Base-by-base conservation (phyloP, 2,329 filamentous ascomycete genomes). In the Xylariales sp. region DNA sequence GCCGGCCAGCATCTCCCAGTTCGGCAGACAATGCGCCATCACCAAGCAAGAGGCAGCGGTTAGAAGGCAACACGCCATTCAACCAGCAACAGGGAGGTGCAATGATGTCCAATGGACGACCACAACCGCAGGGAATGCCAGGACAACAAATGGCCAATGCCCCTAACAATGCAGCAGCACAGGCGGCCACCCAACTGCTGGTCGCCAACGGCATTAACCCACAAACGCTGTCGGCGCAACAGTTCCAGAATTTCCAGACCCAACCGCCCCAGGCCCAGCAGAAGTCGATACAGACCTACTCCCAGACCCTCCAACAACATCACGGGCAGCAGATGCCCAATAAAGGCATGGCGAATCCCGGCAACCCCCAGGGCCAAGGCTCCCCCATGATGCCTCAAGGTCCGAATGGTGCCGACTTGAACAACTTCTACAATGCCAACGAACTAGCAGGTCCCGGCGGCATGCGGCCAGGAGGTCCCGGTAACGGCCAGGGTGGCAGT, bases 11-110 rank as follows among this genome's bases (percentile, higher is more conserved):
- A 44, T 95, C 91, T 24, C 91, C 91, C 6, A 81, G 82, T 38
- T 84, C 84, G 27, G 83, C 82, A 41, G 90, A 96, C 40, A 93
- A 93, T 56, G 89, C 88, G 19, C 88, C 89, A 4, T 97, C 91
- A 22, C 91, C 91, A 2, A 91, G 86, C 48, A 97, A 97, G 70
- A 80, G 90, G 56, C 87, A 83, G 44, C 86, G 90, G 43, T 77
- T 95, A 46, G 87, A 90, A 50, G 82, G 84, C 56, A 78, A 80
- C 54, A 74, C 74, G 24, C 74, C 75, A 8, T 88, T 88, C 65
- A 87, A 87, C 59, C 81, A 82, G 48, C 82, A 82, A 57, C 84
- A 83, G 54, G n/a, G n/a, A n/a, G 68, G 68, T 43, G 72, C 66
- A 48, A 85, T 90, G 76, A 84, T 85, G 67, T 79, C 81, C 42